A percentile compares a stretch with the other conserved stretches of the same genome.
Evolutionary conservation across 1,139 yeast genomes (phyloP).

Genomic region (Blastobotrys malaysiensis): DNA sequence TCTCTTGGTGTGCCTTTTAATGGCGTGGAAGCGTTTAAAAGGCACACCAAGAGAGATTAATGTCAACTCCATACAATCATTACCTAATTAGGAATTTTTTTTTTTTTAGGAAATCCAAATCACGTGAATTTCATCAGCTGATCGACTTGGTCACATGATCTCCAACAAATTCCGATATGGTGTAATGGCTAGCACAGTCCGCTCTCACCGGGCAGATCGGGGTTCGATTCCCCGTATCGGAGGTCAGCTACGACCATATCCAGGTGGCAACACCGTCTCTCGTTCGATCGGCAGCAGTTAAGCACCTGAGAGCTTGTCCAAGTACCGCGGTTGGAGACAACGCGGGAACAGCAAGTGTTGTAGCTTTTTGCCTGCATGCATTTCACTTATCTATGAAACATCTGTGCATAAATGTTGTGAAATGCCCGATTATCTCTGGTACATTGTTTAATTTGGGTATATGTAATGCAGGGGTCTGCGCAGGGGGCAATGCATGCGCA

Average conservation of each 20-base stretch:
- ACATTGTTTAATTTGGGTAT: too few relatives aligned
- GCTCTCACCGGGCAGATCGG: conserved; percentile 4
- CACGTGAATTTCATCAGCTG: background rate
- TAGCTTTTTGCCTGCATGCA: background rate
- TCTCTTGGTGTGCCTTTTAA: too few relatives aligned
- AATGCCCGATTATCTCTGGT: too few relatives aligned
- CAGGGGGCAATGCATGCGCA: too few relatives aligned
- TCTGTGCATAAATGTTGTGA: too few relatives aligned
- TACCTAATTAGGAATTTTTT: background rate
- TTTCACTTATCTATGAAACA: too few relatives aligned
- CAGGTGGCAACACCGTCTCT: conserved; percentile 1
- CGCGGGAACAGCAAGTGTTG: background rate
- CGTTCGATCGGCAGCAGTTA: conserved; percentile 1
- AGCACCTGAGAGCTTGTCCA: background rate
- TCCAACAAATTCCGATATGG: background rate
- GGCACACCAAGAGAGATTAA: too few relatives aligned
- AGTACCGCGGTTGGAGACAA: conserved; percentile 1
- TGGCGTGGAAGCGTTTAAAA: too few relatives aligned
- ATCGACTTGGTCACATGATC: background rate
- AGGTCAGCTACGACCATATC: background rate
- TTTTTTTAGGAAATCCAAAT: background rate
- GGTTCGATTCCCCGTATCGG: conserved; percentile 5
- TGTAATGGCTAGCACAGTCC: conserved; percentile 3
- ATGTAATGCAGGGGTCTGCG: too few relatives aligned
- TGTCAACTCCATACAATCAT: too few relatives aligned